These are phyloP conservation scores for Citropsis articulata DNA, from an alignment of 345 rosid species.

Conservation along the genomic window DNA sequence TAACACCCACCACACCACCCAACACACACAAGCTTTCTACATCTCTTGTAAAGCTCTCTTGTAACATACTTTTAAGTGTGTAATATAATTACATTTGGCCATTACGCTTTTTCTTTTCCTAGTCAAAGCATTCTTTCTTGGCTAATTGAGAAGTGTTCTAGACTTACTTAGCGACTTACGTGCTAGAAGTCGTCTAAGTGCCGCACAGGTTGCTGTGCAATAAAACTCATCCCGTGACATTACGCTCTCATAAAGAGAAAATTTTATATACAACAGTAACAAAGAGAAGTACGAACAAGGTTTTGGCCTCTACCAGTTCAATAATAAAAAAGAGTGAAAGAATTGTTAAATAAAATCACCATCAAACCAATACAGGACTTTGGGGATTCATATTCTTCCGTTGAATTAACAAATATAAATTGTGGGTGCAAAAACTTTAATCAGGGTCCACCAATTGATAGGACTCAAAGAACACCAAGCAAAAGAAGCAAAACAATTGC, in stretches of 20 bases:
- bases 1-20: no score
- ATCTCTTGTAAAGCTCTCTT: no score
- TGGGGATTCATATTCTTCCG: neutral
- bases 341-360: neutral
- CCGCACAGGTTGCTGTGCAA: no score
- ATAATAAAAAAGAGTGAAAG: neutral
- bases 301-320: neutral
- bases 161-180: no score
- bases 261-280: neutral
- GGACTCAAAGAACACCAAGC: neutral
- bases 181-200: no score
- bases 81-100: no score
- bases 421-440: neutral
- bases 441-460: neutral
- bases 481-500: neutral
- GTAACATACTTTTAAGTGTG: no score
- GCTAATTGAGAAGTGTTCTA: no score
- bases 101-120: no score
- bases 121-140: no score
- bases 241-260: neutral
- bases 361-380: neutral
- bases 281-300: neutral
- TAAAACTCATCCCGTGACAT: no score
- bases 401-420: neutral
- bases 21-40: no score